These are phyloP conservation scores for Phascolomyces articulosus DNA, from an alignment of 371 early-diverging fungal species.

Conservation along the genomic window DNA sequence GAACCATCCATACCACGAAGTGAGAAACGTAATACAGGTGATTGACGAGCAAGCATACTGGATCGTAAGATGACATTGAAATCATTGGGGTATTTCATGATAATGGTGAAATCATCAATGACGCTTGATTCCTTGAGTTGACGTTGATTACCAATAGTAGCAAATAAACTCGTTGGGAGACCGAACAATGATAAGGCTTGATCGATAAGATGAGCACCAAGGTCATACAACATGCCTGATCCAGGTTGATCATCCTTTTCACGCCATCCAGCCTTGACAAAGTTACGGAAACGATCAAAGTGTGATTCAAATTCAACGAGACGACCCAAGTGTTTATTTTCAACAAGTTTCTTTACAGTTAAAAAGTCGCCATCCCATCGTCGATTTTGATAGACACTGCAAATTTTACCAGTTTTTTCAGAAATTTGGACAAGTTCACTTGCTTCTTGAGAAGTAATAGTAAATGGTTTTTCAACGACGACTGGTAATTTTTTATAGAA, in stretches of 20 bases:
- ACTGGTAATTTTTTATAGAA: conserved; percentile 26
- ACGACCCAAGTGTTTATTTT: conserved; percentile 58
- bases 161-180: conserved; percentile 65
- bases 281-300: conserved; percentile 78
- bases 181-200: conserved; percentile 77
- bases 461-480: conserved; percentile 83
- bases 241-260: conserved; percentile 68
- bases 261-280: conserved; percentile 76
- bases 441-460: conserved; percentile 65
- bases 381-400: conserved; percentile 80
- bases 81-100: conserved; percentile 62
- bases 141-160: conserved; percentile 70
- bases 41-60: conserved; percentile 71
- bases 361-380: conserved; percentile 86
- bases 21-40: conserved; percentile 68
- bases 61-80: conserved; percentile 67
- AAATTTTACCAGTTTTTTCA: conserved; percentile 56
- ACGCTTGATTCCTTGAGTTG: conserved; percentile 57
- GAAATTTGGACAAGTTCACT: conserved; percentile 58
- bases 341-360: conserved; percentile 66
- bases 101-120: conserved; percentile 68
- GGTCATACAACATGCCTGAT: conserved; percentile 74
- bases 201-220: conserved; percentile 80
- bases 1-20: conserved; percentile 74
- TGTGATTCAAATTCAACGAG: conserved; percentile 75